These are phyloP conservation scores for Paulownia fortunei DNA, from an alignment of 257 asterid genomes.

Conservation along the genomic window DNA sequence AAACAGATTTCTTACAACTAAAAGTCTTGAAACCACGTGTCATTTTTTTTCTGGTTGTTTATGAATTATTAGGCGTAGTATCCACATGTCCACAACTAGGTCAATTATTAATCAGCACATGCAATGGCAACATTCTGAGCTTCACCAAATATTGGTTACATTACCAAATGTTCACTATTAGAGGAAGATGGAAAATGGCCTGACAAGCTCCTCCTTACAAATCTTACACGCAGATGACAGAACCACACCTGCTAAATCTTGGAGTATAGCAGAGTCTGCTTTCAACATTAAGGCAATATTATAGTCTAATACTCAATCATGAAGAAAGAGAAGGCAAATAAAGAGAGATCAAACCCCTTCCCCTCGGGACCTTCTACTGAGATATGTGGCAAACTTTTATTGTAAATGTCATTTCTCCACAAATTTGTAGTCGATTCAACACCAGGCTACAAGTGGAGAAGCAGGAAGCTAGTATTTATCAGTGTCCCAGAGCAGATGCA, in stretches of 20 bases:
- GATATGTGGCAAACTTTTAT: no score
- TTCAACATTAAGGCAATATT: neutral
- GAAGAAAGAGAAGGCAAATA: neutral
- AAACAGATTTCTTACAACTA: neutral
- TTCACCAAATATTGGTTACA: neutral
- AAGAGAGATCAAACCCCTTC: no score
- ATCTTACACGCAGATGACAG: neutral
- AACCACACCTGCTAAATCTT: neutral
- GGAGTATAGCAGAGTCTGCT: neutral
- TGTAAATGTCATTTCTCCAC: no score
- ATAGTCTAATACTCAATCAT: neutral
- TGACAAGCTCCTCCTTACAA: neutral
- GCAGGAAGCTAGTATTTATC: neutral
- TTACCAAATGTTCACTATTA: neutral
- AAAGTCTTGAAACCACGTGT: neutral
- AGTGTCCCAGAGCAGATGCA: neutral
- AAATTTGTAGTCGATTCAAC: no score
- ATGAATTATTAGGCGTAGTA: neutral
- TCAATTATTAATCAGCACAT: slow-evolving; percentile 9
- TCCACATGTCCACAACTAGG: neutral
- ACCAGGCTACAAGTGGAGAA: neutral
- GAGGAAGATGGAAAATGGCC: neutral
- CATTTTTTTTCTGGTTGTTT: neutral
- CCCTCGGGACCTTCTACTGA: no score
- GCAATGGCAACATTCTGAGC: neutral